Base-by-base conservation (phyloP, 2,329 filamentous ascomycete genomes). In the Calonectria montana region DNA sequence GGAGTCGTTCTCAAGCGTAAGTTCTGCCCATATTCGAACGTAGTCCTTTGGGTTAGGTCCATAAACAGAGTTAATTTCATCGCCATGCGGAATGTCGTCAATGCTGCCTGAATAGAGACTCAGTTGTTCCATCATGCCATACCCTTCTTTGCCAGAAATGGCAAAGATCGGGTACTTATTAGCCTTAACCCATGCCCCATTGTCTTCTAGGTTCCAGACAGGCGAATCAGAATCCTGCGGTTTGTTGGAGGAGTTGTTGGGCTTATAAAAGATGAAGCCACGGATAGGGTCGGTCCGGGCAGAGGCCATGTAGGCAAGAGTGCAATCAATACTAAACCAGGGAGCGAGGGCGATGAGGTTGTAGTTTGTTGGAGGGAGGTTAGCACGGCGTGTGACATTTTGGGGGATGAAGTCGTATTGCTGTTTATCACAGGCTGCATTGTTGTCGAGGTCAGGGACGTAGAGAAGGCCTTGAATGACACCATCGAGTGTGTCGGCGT, bases 161-260 rank as follows among this genome's bases (percentile, higher is more conserved):
- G 94, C 95, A 83, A 97, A 98, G 15, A 98, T 91, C 0, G 96
- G 96, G 78, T 92, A 98, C 31, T 89, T 87, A 78, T 93, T 93
- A n/a, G 87, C 84, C 1, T 84, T 83, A 81, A 91, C 93, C 95
- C 95, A 98, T n/a, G 85, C 85, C 15, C 89, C 91, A 16, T 88
- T 88, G 79, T 95, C 93, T 18, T 90, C 85, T 21, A 97, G 85
- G 71, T 90, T 85, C 96, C 96, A 98, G 2, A 87, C 84, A 0
- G 87, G 80, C 48, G 94, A 91, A 68, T 90, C 90, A 13, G 88
- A 85, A 4, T 90, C 84, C 6, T 96, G 94, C 1, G 95, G 94
- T 61, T 89, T 88, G 3, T 84, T 85, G 3, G 89, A 88, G 18
- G 84, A 86, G 74, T 88, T 88, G 71, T 88, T 86, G 4, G 91